phyloP scores from a whole-genome alignment of 805 yeast genomes.

The Pichia scutulata region DNA sequence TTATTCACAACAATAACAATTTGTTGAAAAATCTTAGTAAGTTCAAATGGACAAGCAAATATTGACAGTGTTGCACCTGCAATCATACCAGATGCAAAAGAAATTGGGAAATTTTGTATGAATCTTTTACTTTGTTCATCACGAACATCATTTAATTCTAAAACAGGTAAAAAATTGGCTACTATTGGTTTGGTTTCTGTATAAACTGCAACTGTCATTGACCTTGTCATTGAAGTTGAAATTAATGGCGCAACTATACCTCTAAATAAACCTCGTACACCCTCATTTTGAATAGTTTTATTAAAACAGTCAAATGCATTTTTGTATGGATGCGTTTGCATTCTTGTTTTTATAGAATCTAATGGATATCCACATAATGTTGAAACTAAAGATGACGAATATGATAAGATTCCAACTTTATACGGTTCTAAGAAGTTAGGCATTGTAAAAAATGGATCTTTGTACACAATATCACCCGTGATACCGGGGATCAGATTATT shows the following conservation, averaged over 20 bases:
- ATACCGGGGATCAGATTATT: slow-evolving; percentile 38
- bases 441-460: slow-evolving; percentile 39
- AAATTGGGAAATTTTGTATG: slow-evolving; percentile 35
- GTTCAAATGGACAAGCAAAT: slow-evolving; percentile 79
- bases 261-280: slow-evolving; percentile 61
- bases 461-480: slow-evolving; percentile 44
- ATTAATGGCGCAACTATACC: slow-evolving; percentile 71
- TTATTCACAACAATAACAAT: slow-evolving; percentile 43
- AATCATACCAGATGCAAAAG: slow-evolving; percentile 49
- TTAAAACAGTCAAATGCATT: slow-evolving; percentile 50
- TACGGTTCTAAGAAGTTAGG: slow-evolving; percentile 45
- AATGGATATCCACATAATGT: slow-evolving; percentile 75
- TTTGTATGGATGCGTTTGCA: slow-evolving; percentile 68
- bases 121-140: slow-evolving; percentile 12
- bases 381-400: slow-evolving; percentile 52
- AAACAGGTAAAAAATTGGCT: slow-evolving; percentile 1
- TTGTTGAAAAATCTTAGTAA: slow-evolving; percentile 76
- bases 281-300: slow-evolving; percentile 52
- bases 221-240: slow-evolving; percentile 56
- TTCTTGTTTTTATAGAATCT: slow-evolving; percentile 80
- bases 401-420: slow-evolving; percentile 54
- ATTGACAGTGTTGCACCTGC: slow-evolving; percentile 60
- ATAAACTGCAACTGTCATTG: slow-evolving; percentile 59
- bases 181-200: slow-evolving; percentile 43
- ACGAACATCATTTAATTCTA: not conserved